Evolutionary conservation across 2,329 filamentous ascomycete species (phyloP), one percentile per base, ranked within the genome.

Genomic region (Trichophyton simii): DNA sequence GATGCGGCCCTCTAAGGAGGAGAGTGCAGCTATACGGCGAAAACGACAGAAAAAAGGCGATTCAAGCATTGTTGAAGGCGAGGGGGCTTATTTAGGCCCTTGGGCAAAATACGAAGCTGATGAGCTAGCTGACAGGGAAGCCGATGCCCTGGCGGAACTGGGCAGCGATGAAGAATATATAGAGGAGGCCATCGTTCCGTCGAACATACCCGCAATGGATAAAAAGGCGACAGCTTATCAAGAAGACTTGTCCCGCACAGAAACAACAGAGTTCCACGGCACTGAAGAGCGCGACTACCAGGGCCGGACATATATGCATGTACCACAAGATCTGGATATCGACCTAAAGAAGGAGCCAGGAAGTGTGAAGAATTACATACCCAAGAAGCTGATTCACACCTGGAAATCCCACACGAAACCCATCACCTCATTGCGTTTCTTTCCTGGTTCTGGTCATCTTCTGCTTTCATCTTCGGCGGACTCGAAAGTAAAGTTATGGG

Each of bases 291-390:
- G 86, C 78, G 94, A 99, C 73, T 99, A 99, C 77, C 88, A 95
- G 72, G 94, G 94, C 57, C 82, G 94, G 66, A 95, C 92, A 38
- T 99, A 96, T 73, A 96, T 99, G 92, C 94, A 99, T 75, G 82
- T 97, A 54, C 94, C 94, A 2, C 91, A 90, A 72, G 91, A 96
- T 72, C 77, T 96, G 75, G 89, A 90, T 70, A 79, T 96, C 72
- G 88, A 95, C 71, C 79, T 99, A 68, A 83, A 81, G 65, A 95
- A 94, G 75, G 90, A 95, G 63, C 73, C 80, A 52, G 89, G 88
- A 68, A 91, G 86, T 70, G 75, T 83, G 71, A 91, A 91, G 71
- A 97, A 96, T 73, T 99, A 85, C 72, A 89, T 95, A 62, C 94
- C 94, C 42, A 97, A 96, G 80, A 97, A 95, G 77, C 81, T 94